These are phyloP conservation scores for Omphalea diandra DNA, from an alignment of 441 rosid species.

Conservation along the genomic window DNA sequence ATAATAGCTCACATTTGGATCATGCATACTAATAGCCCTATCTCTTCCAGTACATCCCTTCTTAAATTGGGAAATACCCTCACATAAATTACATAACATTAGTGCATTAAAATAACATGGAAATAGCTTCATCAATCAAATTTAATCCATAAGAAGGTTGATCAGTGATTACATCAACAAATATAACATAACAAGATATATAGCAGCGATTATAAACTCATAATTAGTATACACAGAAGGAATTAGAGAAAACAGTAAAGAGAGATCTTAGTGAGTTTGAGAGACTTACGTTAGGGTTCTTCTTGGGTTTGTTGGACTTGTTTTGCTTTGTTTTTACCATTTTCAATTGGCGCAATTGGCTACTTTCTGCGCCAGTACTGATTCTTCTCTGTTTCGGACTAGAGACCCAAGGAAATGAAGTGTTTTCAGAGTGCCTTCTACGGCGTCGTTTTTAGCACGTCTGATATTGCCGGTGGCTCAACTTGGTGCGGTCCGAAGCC, in stretches of 20 bases:
- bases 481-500: too few species aligned
- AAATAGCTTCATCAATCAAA: too few species aligned
- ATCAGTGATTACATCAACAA: too few species aligned
- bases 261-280: neutral
- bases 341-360: neutral
- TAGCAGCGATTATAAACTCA: neutral
- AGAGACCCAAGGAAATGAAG: neutral
- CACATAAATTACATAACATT: too few species aligned
- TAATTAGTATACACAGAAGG: neutral
- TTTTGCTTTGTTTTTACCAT: constrained; percentile 74
- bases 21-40: neutral
- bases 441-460: too few species aligned
- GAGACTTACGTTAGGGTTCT: constrained; percentile 45
- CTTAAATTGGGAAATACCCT: too few species aligned
- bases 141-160: too few species aligned
- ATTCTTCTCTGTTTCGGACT: neutral
- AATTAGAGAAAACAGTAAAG: neutral
- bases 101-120: too few species aligned
- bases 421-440: neutral
- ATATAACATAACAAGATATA: too few species aligned
- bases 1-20: neutral
- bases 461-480: too few species aligned
- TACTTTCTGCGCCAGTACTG: neutral
- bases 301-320: constrained; percentile 54
- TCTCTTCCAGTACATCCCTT: neutral